phyloP scores from a whole-genome alignment of 2,329 filamentous ascomycete species.

The Aspergillus pseudotamarii region DNA sequence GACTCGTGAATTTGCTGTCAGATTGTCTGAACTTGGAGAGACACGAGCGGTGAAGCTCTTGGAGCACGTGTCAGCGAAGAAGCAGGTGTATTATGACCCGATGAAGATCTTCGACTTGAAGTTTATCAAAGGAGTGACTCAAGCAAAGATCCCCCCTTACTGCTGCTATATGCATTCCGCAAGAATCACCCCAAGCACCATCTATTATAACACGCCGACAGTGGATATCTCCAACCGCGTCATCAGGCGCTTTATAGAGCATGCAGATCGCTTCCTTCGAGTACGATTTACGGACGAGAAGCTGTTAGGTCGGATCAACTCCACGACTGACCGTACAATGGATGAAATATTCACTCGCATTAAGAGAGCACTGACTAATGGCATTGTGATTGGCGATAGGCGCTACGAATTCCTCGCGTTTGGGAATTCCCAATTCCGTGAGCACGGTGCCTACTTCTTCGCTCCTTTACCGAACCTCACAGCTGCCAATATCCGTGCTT shows the following conservation, averaged over 20 bases:
- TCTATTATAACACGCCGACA: slow-evolving; percentile 75
- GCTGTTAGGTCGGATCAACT: slow-evolving; percentile 61
- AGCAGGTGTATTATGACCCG: slow-evolving; percentile 66
- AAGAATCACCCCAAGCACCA: slow-evolving; percentile 78
- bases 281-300: slow-evolving; percentile 89
- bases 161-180: slow-evolving; percentile 77
- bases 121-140: slow-evolving; percentile 49
- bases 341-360: slow-evolving; percentile 76
- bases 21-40: slow-evolving; percentile 57
- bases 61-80: slow-evolving; percentile 71
- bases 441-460: slow-evolving; percentile 93
- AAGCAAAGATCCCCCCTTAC: slow-evolving; percentile 65
- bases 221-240: slow-evolving; percentile 89
- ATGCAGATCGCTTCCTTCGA: slow-evolving; percentile 79
- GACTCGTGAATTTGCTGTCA: slow-evolving; percentile 65
- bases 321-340: slow-evolving; percentile 59
- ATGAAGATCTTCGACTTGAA: slow-evolving; percentile 68
- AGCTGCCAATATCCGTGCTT: slow-evolving; percentile 75
- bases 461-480: slow-evolving; percentile 67
- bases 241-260: slow-evolving; percentile 68
- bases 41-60: slow-evolving; percentile 66
- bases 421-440: slow-evolving; percentile 91
- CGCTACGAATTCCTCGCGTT: slow-evolving; percentile 90
- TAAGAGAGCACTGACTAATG: slow-evolving; percentile 70
- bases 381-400: slow-evolving; percentile 79